Evolutionary conservation across 2,329 filamentous ascomycete genomes (phyloP).

Genomic region (Fusarium odoratissimum): DNA sequence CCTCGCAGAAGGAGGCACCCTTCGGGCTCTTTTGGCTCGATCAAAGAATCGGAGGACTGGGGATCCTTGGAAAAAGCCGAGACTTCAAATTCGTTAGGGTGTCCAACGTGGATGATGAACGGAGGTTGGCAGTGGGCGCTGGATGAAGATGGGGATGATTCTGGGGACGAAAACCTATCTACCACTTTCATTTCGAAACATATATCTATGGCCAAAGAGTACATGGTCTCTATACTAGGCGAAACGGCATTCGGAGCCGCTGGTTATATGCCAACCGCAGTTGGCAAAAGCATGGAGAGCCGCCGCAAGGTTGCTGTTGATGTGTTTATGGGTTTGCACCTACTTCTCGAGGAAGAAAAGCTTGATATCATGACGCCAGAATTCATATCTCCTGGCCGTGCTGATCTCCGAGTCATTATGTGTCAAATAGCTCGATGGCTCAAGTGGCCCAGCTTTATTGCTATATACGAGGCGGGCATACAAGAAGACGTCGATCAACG

Average conservation of each 20-base stretch:
- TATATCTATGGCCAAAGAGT: conserved; percentile 72
- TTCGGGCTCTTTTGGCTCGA: conserved; percentile 52
- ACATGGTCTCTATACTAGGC: conserved; percentile 70
- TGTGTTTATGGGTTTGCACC: conserved; percentile 80
- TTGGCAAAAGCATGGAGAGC: conserved; percentile 63
- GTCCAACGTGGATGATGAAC: conserved; percentile 69
- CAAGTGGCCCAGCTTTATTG: conserved; percentile 69
- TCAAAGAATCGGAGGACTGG: conserved; percentile 58
- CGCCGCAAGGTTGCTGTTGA: conserved; percentile 72
- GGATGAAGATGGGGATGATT: conserved; percentile 61
- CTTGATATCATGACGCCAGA: conserved; percentile 71
- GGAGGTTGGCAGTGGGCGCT: conserved; percentile 78
- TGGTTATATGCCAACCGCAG: conserved; percentile 75
- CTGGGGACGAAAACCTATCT: conserved; percentile 36
- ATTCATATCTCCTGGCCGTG: conserved; percentile 56
- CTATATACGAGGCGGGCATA: conserved; percentile 64
- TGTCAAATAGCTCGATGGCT: conserved; percentile 87
- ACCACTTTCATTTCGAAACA: conserved; percentile 62
- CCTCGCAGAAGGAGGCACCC: conserved; percentile 48
- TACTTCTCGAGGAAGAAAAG: conserved; percentile 91
- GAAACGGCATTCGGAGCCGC: conserved; percentile 61
- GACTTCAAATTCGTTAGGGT: conserved; percentile 60
- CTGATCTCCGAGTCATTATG: conserved; percentile 76
- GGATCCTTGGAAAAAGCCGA: conserved; percentile 60
- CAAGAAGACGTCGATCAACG: conserved; percentile 58